phyloP scores from a whole-genome alignment of 2,329 filamentous ascomycete species.

The Didymella pomorum region DNA sequence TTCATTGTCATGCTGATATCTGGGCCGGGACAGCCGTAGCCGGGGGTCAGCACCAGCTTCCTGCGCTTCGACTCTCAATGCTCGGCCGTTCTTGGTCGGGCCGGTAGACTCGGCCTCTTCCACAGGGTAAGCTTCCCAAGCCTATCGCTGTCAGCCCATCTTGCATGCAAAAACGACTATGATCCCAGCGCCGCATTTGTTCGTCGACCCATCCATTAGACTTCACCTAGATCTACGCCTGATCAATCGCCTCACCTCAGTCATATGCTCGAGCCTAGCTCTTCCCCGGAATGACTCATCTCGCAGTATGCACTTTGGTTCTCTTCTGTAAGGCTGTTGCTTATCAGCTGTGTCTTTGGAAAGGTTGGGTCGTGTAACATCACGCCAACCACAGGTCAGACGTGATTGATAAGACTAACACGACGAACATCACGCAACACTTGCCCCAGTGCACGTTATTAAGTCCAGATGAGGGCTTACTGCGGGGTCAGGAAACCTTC shows the following conservation, averaged over 20 bases:
- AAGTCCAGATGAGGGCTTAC: conserved; percentile 9
- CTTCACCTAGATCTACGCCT: background rate
- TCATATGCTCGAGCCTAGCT: too few species aligned
- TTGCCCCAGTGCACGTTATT: conserved; percentile 9
- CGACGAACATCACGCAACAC: conserved; percentile 22
- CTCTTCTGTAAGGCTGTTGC: background rate
- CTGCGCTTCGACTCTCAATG: background rate
- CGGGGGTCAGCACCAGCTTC: background rate
- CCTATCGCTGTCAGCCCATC: background rate
- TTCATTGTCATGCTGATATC: background rate
- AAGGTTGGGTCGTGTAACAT: conserved; percentile 10
- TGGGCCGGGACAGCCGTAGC: background rate
- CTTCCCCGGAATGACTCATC: too few species aligned
- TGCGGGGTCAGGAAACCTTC: conserved; percentile 11
- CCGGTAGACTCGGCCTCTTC: conserved; percentile 13
- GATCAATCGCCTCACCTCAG: background rate
- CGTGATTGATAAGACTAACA: conserved; percentile 26
- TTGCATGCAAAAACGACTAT: background rate
- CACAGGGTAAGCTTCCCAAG: background rate
- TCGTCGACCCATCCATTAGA: background rate
- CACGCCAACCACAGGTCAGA: conserved; percentile 3
- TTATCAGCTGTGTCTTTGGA: conserved; percentile 1
- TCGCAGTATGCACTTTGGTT: background rate
- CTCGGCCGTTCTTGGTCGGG: conserved; percentile 10
- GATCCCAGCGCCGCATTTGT: background rate